Conservation (phyloP, 768 basidiomycete species). For the Kwoniella heveanensis region DNA sequence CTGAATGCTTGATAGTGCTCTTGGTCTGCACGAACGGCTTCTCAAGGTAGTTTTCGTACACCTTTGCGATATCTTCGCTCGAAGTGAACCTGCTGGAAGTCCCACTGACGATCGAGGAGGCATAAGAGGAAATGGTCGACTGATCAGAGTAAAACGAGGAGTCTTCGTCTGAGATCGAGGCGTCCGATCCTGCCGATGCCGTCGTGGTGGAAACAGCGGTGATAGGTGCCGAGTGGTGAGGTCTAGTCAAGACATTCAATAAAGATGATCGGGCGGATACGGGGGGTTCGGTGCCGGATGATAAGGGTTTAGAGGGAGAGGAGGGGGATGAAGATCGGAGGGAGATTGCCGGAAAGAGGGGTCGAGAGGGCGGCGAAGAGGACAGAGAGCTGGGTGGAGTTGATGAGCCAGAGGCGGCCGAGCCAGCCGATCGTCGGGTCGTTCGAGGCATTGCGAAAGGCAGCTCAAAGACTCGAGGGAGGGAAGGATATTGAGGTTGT, state of each 20-base stretch:
- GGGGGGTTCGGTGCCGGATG: slow-evolving; percentile 14
- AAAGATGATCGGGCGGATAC: slow-evolving; percentile 45
- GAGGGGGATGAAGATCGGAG: slow-evolving; percentile 17
- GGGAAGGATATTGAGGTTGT: too few relatives aligned
- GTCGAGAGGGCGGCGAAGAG: slow-evolving; percentile 27
- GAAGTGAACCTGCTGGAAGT: slow-evolving; percentile 5
- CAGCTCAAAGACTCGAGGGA: too few relatives aligned
- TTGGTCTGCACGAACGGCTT: slow-evolving; percentile 51
- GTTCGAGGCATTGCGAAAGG: slow-evolving; percentile 21
- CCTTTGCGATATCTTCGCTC: slow-evolving; percentile 39
- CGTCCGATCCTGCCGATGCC: slow-evolving; percentile 12
- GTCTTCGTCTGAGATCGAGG: slow-evolving; percentile 33
- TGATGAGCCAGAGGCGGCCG: slow-evolving; percentile 11
- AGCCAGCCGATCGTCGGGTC: slow-evolving; percentile 7
- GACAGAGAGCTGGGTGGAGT: slow-evolving; percentile 23
- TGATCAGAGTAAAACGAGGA: slow-evolving; percentile 36
- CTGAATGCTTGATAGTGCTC: slow-evolving; percentile 62
- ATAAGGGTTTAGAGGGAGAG: neutral
- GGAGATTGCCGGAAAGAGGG: slow-evolving; percentile 29
- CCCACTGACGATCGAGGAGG: slow-evolving; percentile 29
- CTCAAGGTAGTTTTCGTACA: slow-evolving; percentile 45
- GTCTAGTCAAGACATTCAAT: slow-evolving; percentile 47
- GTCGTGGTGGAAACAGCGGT: slow-evolving; percentile 11
- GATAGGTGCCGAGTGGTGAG: slow-evolving; percentile 22
- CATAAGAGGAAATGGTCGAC: slow-evolving; percentile 38